Evolutionary conservation across 2,329 filamentous ascomycete species (phyloP), one percentile per base, ranked within the genome.

Genomic region (Penicillium fuscoglaucum): DNA sequence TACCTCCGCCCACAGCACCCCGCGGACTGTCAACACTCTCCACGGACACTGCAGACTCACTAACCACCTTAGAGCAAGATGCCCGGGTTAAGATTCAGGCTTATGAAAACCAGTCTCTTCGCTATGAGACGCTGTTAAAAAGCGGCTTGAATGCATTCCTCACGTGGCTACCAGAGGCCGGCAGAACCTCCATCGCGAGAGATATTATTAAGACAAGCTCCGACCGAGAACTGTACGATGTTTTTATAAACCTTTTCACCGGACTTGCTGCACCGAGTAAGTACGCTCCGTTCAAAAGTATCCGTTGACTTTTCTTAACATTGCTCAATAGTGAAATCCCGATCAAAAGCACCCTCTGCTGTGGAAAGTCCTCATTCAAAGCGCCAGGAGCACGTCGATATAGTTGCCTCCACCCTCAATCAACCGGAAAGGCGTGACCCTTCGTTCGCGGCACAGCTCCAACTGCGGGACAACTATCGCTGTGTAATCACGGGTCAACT

Each of bases 401-500:
- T 1, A 52, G 49, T 35, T 24, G 13, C 39, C 24, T 31, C 49
- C 9, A 43, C 49, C 28, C 17, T 52, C 9, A 15, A 52, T 33
- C 28, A 44, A 48, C n/a, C 19, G 6, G 3, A 35, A 52, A 43
- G 5, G 28, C 49, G 49, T 52, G 28, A 44, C 28, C 15, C 49
- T 52, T 21, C 39, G 19, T 52, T 52, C 1, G 28, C 6, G 13
- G 13, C 26, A 33, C 39, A 52, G 37, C 49, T 35, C n/a, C 28
- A 52, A 31, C 26, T 52, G 6, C 39, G 49, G 19, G 39, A 44
- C 26, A 52, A n/a, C 12, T 44, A 33, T 33, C 39, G 49, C 49
- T 52, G 49, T 33, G 49, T 52, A 15, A 52, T 52, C 13, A 52
- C 49, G 15, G 28, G 49, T 13, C 28, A 44, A 44, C 28, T 33